Evolutionary conservation across 306 rosid species (phyloP), one percentile per base, ranked within the genome.

Genomic region (Cucurbita moschata): DNA sequence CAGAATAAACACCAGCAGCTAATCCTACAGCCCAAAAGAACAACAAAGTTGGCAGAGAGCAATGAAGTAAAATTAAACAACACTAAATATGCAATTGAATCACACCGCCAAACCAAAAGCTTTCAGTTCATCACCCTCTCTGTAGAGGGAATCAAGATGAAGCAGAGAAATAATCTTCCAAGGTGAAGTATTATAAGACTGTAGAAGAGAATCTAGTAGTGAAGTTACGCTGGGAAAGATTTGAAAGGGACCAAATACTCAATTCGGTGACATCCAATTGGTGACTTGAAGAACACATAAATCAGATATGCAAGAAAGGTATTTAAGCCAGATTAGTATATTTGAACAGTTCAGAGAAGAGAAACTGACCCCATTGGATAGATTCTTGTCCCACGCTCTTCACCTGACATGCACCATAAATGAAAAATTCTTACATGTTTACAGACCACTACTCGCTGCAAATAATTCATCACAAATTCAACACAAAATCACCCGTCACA

Each of bases 1-100:
- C 96, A 19, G 98, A 88, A 77, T 90, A 87, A 19, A 93, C 75
- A 58, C 97, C 97, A 16, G 97, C 97, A 75, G 90, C 92, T 77
- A 88, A 78, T 51, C 98, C 96, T 93, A 79, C 79, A 79, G 13
- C 42, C 37, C 6, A 15, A 5, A 6, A 18, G 8, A 6, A 1
- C 2, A 4, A 6, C 4, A 62, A 21, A 1, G 4, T 53, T 6
- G 7, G 13, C 62, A 11, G 13, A 58, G 19, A 21, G n/a, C 12
- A 15, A 52, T 72, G 3, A 37, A 11, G 39, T 13, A 5, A 54
- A 4, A 38, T 4, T n/a, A 39, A 10, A 8, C 67, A 60, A 3
- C 26, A 39, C 26, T 0, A n/a, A 55, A 55, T 18, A 18, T 18
- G 26, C 60, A 7, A 19, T 7, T 56, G 23, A 56, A 56, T 14